Evolutionary conservation across 768 basidiomycete species (phyloP), one percentile per base, ranked within the genome.

Genomic region (Lentinula edodes): DNA sequence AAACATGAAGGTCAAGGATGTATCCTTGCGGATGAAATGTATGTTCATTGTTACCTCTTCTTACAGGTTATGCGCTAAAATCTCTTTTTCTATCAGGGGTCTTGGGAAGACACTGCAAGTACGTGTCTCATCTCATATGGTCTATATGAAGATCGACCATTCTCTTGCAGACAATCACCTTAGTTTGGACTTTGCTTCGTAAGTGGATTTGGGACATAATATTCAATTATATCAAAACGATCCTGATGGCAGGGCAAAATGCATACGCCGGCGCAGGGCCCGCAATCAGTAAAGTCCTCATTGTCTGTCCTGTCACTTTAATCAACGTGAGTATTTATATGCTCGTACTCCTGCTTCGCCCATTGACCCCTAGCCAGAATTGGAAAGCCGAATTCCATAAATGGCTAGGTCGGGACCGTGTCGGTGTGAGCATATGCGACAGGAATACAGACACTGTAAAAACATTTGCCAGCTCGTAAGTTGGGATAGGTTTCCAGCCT

Each of bases 21-120:
- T 67, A 97, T 99, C 65, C 82, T 99, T 38, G 97, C 96, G 1
- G 97, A 99, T 73, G 97, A 98, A 68, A 96, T 97, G 94, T 93
- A 64, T 38, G 73, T 56, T 52, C 52, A 20, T 52, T 20, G 63
- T 41, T 50, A 12, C 61, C 9, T 35, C 58, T 52, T 60, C 58
- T 6, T 51, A n/a, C 16, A 52, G 38, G 32, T 57, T 36, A 43
- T 46, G 15, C 58, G 34, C 61, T 70, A 18, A 67, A 50, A 16
- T 52, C 5, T 52, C 5, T 7, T 34, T 10, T 59, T 53, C 16
- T 38, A 62, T 39, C 18, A 78, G 95, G 95, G 96, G 96, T 54
- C 83, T 99, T 54, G 97, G 97, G n/a, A 99, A 99, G 77, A 97
- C 95, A 1, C 74, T 94, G 7, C 91, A 93, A 78, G 90, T 83